Evolutionary conservation across 2,329 filamentous ascomycete genomes (phyloP).

Genomic region (Conoideocrella luteorostrata): DNA sequence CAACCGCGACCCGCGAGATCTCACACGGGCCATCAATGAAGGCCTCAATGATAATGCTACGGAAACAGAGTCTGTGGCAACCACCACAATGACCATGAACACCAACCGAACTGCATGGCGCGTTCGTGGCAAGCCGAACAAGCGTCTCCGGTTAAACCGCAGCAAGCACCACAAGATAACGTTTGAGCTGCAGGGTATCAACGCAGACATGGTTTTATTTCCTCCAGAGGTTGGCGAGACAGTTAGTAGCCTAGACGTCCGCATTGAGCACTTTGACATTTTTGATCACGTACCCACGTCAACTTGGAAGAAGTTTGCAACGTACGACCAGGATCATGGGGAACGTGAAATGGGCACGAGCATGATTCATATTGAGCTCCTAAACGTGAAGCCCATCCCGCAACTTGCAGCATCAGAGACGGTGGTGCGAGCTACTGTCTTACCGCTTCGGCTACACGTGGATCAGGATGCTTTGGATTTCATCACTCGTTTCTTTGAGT

Average conservation of each 20-base stretch:
- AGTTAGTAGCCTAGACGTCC: conserved; percentile 78
- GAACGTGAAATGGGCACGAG: conserved; percentile 77
- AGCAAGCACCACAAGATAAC: conserved; percentile 93
- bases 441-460: conserved; percentile 86
- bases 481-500: conserved; percentile 94
- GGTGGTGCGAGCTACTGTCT: conserved; percentile 68
- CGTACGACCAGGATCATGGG: conserved; percentile 83
- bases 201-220: conserved; percentile 75
- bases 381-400: conserved; percentile 80
- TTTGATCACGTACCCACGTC: conserved; percentile 93
- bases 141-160: conserved; percentile 64
- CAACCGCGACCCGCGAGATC: conserved; percentile 75
- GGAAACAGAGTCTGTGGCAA: conserved; percentile 84
- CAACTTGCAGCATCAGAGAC: conserved; percentile 85
- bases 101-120: conserved; percentile 42
- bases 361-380: conserved; percentile 84
- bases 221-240: conserved; percentile 72
- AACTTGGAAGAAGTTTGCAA: conserved; percentile 97
- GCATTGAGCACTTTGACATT: conserved; percentile 76
- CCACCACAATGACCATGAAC: conserved; percentile 60
- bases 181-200: conserved; percentile 82
- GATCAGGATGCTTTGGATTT: conserved; percentile 98
- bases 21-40: conserved; percentile 78
- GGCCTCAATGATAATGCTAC: conserved; percentile 79
- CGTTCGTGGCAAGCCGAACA: conserved; percentile 41